These are phyloP conservation scores for Penicillium lividum DNA, from an alignment of 495 filamentous ascomycete species.

Conservation along the genomic window DNA sequence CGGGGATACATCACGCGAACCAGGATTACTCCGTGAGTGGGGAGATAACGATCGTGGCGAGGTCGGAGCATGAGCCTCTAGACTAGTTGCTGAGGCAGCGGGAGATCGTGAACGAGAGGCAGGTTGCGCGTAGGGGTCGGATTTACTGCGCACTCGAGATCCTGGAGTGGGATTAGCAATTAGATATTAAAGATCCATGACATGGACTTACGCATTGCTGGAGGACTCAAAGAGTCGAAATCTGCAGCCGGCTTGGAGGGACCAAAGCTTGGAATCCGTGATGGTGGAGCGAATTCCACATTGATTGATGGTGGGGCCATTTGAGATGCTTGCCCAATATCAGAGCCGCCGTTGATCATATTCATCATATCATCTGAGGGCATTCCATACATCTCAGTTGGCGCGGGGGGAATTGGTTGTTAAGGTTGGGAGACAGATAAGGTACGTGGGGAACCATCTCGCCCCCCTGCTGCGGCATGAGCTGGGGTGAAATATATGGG, in stretches of 20 bases:
- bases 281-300: constrained; percentile 90
- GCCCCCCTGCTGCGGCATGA: constrained; percentile 69
- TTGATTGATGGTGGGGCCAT: constrained; percentile 89
- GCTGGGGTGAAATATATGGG: constrained; percentile 80
- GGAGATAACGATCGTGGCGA: constrained; percentile 70
- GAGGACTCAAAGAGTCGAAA: constrained; percentile 79
- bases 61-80: constrained; percentile 45
- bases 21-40: constrained; percentile 44
- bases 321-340: constrained; percentile 69
- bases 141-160: constrained; percentile 65
- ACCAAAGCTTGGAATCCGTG: constrained; percentile 69
- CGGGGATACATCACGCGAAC: constrained; percentile 60
- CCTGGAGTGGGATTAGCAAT: constrained; percentile 38
- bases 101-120: constrained; percentile 47
- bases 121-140: constrained; percentile 65
- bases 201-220: constrained; percentile 69
- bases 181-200: constrained; percentile 1
- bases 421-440: constrained; percentile 52
- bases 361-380: constrained; percentile 33
- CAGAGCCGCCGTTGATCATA: constrained; percentile 40
- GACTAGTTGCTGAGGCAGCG: constrained; percentile 44
- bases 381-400: constrained; percentile 57
- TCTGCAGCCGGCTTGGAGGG: constrained; percentile 63
- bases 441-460: constrained; percentile 49
- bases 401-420: constrained; percentile 51